Base-by-base conservation (phyloP, 345 rosid genomes). In the Linum lewisii region DNA sequence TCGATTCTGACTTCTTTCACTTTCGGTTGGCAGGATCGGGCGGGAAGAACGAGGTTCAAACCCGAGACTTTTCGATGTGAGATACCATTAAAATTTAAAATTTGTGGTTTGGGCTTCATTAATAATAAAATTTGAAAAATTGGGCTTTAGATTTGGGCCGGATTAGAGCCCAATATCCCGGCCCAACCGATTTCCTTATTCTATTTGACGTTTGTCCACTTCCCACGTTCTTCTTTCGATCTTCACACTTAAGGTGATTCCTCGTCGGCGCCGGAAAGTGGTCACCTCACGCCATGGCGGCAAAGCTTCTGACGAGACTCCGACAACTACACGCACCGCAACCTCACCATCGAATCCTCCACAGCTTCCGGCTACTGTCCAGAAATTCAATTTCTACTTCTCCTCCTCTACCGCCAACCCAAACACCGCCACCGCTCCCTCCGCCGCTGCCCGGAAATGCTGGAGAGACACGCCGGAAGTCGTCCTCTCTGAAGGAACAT, bases 401-500 rank as follows among this genome's bases (percentile, higher is more conserved):
- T n/a, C 22, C 47, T 42, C 18, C 47, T 42, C 57, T 54, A 5
- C 18, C 26, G 14, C 18, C 57, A 54, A 22, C 32, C 23, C 24
- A 7, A 11, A 14, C 57, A 21, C 26, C 57, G 24, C 9, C 57
- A 7, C 26, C 57, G 24, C 26, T 25, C 20, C 60, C 60, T 25
- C 60, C 60, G 0, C 20, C 26, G 37, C 14, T 2, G 15, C n/a
- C 60, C 21, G 32, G 18, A 3, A 22, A 11, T 19, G 20, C 23
- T 11, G 42, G 24, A 18, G 24, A 7, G 13, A 45, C 26, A 9
- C 20, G 36, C 4, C 21, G 18, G 18, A 26, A 23, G 4, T 9
- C 72, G 3, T 81, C 95, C 21, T 80, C 91, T 62, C 66, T 89
- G 62, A 93, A 87, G 36, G 78, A 89, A 32, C 51, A 67, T 3